Evolutionary conservation across 371 early-diverging fungal species (phyloP).

Genomic region (Apophysomyces variabilis): DNA sequence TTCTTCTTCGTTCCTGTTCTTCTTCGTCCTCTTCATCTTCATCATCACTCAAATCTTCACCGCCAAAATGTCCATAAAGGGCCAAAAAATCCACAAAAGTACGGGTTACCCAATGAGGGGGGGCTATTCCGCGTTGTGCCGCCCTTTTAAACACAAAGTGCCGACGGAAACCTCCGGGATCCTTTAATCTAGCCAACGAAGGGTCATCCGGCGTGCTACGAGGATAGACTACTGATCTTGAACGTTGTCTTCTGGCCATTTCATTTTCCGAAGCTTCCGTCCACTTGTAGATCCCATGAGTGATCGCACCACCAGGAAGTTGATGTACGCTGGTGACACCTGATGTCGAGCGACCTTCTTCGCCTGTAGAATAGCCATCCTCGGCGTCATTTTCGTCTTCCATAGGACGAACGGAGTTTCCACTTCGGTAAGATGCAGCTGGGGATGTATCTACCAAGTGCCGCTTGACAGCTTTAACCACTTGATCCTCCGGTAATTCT

Average conservation of each 20-base stretch:
- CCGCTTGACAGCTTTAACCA: slow-evolving; percentile 68
- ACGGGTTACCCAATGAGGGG: slow-evolving; percentile 76
- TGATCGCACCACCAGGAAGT: slow-evolving; percentile 57
- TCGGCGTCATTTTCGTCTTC: background rate
- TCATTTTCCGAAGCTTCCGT: slow-evolving; percentile 45
- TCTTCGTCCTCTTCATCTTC: slow-evolving; percentile 32
- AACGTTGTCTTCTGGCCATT: slow-evolving; percentile 40
- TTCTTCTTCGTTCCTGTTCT: slow-evolving; percentile 28
- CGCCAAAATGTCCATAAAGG: slow-evolving; percentile 95
- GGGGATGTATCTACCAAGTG: slow-evolving; percentile 64
- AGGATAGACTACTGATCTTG: slow-evolving; percentile 45
- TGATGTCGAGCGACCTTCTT: slow-evolving; percentile 2
- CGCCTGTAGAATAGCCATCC: slow-evolving; percentile 12
- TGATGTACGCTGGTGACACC: slow-evolving; percentile 39
- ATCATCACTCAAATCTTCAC: slow-evolving; percentile 58
- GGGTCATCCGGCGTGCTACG: slow-evolving; percentile 40
- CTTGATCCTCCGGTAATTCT: slow-evolving; percentile 67
- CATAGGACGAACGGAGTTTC: slow-evolving; percentile 19
- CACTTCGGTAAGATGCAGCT: slow-evolving; percentile 27
- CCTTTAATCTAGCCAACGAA: slow-evolving; percentile 46
- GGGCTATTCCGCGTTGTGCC: slow-evolving; percentile 64
- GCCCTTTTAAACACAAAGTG: slow-evolving; percentile 84
- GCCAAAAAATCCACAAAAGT: slow-evolving; percentile 94
- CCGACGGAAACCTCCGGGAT: slow-evolving; percentile 92
- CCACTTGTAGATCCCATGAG: slow-evolving; percentile 68